phyloP scores from a whole-genome alignment of 1,284 basidiomycete genomes.

The Ceratobasidium sp. region DNA sequence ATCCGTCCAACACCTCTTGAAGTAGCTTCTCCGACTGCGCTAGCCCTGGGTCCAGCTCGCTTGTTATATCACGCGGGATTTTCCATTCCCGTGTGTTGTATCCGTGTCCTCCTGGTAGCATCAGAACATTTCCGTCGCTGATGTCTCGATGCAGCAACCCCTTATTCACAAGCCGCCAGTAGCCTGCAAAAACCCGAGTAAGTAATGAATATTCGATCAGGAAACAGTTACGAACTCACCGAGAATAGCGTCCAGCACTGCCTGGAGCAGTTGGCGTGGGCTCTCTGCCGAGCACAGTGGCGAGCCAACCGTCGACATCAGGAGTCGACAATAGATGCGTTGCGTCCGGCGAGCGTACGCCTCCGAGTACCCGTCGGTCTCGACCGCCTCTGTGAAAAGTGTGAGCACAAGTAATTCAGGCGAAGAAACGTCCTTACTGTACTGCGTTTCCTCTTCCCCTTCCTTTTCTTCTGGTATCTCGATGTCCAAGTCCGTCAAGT shows the following conservation, averaged over 20 bases:
- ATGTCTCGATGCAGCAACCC: slow-evolving; percentile 26
- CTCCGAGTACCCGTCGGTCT: background rate
- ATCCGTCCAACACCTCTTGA: background rate
- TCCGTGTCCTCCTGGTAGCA: background rate
- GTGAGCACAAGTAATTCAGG: background rate
- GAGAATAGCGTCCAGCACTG: background rate
- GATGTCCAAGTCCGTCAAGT: background rate
- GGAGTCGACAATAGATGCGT: slow-evolving; percentile 1
- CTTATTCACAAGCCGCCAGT: slow-evolving; percentile 17
- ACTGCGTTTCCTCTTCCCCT: background rate
- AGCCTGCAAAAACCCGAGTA: background rate
- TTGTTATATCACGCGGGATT: background rate
- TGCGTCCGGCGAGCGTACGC: background rate
- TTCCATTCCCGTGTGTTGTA: background rate
- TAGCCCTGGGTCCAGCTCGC: background rate
- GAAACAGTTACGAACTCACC: background rate
- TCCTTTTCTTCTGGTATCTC: background rate
- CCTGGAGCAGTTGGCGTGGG: background rate
- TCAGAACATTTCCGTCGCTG: slow-evolving; percentile 26
- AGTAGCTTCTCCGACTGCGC: background rate
- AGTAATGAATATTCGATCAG: background rate
- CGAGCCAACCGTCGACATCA: slow-evolving; percentile 14
- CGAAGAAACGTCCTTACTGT: background rate
- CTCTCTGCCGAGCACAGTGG: slow-evolving; percentile 3
- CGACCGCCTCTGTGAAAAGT: background rate